These are phyloP conservation scores for Hemisphaericaspora nanyangensis DNA, from an alignment of 805 yeast species.

Conservation along the genomic window DNA sequence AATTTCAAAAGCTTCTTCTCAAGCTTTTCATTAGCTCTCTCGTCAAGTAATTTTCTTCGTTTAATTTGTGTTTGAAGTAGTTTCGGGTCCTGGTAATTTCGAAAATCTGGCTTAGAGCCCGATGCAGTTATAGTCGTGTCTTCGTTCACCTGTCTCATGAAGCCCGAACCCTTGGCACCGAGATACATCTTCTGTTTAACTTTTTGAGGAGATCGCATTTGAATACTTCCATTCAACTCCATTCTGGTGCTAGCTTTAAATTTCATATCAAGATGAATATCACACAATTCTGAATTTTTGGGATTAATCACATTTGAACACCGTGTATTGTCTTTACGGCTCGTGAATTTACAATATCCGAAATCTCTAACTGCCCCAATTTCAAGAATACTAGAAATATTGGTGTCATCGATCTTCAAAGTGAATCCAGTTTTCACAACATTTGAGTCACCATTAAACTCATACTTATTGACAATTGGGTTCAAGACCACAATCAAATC, in stretches of 20 bases:
- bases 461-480: constrained; percentile 50
- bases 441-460: constrained; percentile 7
- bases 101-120: constrained; percentile 30
- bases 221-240: constrained; percentile 65
- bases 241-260: constrained; percentile 55
- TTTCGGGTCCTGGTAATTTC: constrained; percentile 45
- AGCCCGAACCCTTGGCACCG: constrained; percentile 16
- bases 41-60: constrained; percentile 27
- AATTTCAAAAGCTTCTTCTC: constrained; percentile 28
- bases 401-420: constrained; percentile 45
- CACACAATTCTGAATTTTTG: constrained; percentile 55
- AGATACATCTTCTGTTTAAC: constrained; percentile 17
- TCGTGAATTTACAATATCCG: constrained; percentile 59
- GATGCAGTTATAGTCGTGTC: constrained; percentile 3
- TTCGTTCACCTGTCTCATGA: constrained; percentile 8
- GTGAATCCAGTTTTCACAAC: constrained; percentile 38
- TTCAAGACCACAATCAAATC: constrained; percentile 72
- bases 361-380: constrained; percentile 68
- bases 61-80: constrained; percentile 36
- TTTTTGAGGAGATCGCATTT: constrained; percentile 50
- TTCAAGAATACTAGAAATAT: constrained; percentile 53
- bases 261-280: constrained; percentile 63
- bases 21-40: constrained; percentile 29
- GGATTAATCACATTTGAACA: constrained; percentile 64
- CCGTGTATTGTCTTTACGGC: constrained; percentile 38